Base-by-base conservation (phyloP, 257 asterid species). In the Solanum chmielewskii region DNA sequence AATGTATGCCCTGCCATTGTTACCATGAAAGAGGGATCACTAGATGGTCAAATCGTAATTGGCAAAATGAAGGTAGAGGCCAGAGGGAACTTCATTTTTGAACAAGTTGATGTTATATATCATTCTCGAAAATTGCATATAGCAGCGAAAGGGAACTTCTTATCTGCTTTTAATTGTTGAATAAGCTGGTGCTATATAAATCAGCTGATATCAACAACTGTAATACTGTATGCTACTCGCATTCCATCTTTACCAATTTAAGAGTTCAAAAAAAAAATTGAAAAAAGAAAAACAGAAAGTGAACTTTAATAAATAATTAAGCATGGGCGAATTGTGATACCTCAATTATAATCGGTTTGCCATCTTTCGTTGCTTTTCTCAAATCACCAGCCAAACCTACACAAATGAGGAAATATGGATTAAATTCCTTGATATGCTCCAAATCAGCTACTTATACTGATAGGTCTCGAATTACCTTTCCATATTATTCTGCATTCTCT, bases 401-500 rank as follows among this genome's bases (percentile, higher is more conserved):
- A 85, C 78, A 68, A 45, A 33, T 69, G 66, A 12, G 16, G 33
- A 11, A 64, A n/a, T 64, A 11, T 64, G 5, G 33, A 64, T 64
- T 33, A 64, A 27, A 42, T 89, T 88, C 84, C 90, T 56, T 59
- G 78, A 88, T 74, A 86, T 62, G 86, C 87, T 86, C 87, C 14
- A 71, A 25, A 42, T 69, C 47, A 81, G 69, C 2, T 27, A 1
- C 45, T 44, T 82, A 85, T 64, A 62, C 70, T 12, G 29, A 62
- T 23, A 64, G 15, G 16, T 64, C 33, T 64, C 86, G 66, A 44
- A 86, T 81, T 92, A 97, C 99, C 99, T 95, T 97, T 97, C 82
- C 99, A 92, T 78, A 97, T 98, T 91, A 97, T 93, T 91, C 99
- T 94, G 91, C 99, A 96, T 91, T 97, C 99, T 96, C 99, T 92